Evolutionary conservation across 2,329 filamentous ascomycete species (phyloP), one percentile per base, ranked within the genome.

Genomic region (Lasiodiplodia sp.): DNA sequence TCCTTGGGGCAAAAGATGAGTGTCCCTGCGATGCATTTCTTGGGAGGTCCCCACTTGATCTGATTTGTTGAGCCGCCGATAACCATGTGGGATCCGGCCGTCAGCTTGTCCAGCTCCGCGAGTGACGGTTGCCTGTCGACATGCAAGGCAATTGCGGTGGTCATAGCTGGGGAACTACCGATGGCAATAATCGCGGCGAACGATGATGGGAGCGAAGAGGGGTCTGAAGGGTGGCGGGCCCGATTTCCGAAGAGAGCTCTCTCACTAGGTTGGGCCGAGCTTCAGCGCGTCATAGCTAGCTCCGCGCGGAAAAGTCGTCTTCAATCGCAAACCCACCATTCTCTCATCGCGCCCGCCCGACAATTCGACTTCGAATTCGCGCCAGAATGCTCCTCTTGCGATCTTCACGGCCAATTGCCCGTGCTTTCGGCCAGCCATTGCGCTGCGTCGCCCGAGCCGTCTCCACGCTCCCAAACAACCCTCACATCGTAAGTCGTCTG

Each of bases 391-490:
- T 68, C n/a, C 51, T 65, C 7, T 51, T 65, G 34, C 51, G 51
- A 21, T 56, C 67, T 6, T 51, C 67, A 8, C 58, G 58, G 28
- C 21, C 67, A 25, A 38, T 64, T 38, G 58, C 57, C 57, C 60
- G 60, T 14, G 58, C 38, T 11, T 18, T 53, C 38, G 34, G 16
- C 31, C 49, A 34, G 10, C 55, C 49, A 2, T n/a, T 53, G 25
- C 47, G 49, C 58, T 49, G 60, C 23, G 37, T 31, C 23, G 25
- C 40, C 25, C 58, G 67, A 28, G 18, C 72, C 64, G 55, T 80
- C 16, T 79, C 83, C 8, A 84, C 82, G 16, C 73, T 85, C 10
- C 77, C 80, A 68, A 78, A 80, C 67, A 84, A 84, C 71, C 76
- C 78, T 37, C 78, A 84, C 70, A 80, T 81, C 51, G 79, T 80